Base-by-base conservation (phyloP, 78 protist genomes). In the Planoprotostelium fungivorum region DNA sequence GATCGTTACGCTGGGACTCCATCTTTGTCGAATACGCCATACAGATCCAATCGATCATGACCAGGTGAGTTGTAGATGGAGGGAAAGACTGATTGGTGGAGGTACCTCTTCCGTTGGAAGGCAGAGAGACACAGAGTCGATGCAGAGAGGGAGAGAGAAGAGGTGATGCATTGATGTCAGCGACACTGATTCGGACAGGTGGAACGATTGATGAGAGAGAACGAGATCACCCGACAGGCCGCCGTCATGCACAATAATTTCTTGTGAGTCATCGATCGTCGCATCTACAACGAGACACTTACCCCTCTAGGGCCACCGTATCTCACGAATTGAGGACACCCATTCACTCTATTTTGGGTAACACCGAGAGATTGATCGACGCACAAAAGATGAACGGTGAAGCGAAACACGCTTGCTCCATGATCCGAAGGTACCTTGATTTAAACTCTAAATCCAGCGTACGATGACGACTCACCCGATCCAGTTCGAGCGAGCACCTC, bases 401-500 rank as follows among this genome's bases (percentile, higher is more conserved):
- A 51, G 73, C 73, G 31, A 51, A 51, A 51, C 73, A 51, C 16
- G 73, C 73, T 25, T 51, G 73, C 16, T 51, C 73, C 73, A 51
- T 51, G 73, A 51, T 51, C 73, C 5, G 73, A 51, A 51, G 73
- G 73, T 51, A 16, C 5, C 16, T 16, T 51, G 5, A 25, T 51
- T 5, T 16, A 16, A 51, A 25, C 73, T 51, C 73, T 16, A 16
- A 5, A 51, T 25, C 5, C 73, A 5, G 31, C 16, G 31, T 16
- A 51, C 73, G 16, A 51, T 51, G 73, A 51, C 73, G 16, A 25
- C 73, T 51, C 31, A 51, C 73, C 5, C 16, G 31, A 25, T 5
- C 5, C 73, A 51, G 73, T 51, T 88, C 90, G 0, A 86, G 90
- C 0, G 94, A 91, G 34, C 86, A 88, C 51, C 35, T 91, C 1